A percentile compares a stretch with the other conserved stretches of the same genome.
Evolutionary conservation across 2,329 filamentous ascomycete genomes (phyloP).

Genomic region (Aspergillus phoenicis): DNA sequence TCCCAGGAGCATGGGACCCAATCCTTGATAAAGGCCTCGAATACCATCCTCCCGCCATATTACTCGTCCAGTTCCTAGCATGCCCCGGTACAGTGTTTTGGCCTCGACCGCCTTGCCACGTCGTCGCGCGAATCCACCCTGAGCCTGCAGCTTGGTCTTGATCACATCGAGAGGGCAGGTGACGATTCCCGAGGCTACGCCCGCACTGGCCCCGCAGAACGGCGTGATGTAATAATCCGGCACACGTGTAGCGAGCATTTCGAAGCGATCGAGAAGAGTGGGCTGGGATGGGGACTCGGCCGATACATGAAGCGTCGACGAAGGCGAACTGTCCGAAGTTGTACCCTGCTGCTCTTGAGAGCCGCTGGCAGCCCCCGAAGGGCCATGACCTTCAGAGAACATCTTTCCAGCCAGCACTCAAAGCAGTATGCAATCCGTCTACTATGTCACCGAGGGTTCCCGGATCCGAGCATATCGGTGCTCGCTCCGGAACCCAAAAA

Average conservation of each 20-base stretch:
- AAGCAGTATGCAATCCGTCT: conserved; percentile 41
- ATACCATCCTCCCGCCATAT: conserved; percentile 90
- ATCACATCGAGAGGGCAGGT: conserved; percentile 98
- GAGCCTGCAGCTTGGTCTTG: conserved; percentile 96
- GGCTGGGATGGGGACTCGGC: conserved; percentile 33
- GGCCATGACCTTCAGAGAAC: conserved; percentile 48
- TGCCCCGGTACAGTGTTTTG: conserved; percentile 73
- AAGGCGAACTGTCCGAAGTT: conserved; percentile 26
- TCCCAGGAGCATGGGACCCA: conserved; percentile 91
- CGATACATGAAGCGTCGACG: conserved; percentile 29
- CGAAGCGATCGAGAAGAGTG: conserved; percentile 39
- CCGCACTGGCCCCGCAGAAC: conserved; percentile 82
- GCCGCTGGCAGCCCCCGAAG: conserved; percentile 36
- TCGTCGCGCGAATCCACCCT: conserved; percentile 72
- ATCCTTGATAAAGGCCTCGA: conserved; percentile 85
- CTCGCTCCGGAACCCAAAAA: conserved; percentile 44
- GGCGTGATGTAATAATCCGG: conserved; percentile 70
- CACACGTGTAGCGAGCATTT: conserved; percentile 50
- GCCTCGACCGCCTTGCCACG: conserved; percentile 45
- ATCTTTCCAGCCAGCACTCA: conserved; percentile 45
- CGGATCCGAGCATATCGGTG: conserved; percentile 45
- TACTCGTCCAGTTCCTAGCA: conserved; percentile 79
- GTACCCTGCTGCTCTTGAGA: conserved; percentile 33
- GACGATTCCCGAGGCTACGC: conserved; percentile 89
- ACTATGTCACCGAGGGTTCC: conserved; percentile 43